Evolutionary conservation across 257 asterid genomes (phyloP).

Genomic region (Thymus mandschuricus): DNA sequence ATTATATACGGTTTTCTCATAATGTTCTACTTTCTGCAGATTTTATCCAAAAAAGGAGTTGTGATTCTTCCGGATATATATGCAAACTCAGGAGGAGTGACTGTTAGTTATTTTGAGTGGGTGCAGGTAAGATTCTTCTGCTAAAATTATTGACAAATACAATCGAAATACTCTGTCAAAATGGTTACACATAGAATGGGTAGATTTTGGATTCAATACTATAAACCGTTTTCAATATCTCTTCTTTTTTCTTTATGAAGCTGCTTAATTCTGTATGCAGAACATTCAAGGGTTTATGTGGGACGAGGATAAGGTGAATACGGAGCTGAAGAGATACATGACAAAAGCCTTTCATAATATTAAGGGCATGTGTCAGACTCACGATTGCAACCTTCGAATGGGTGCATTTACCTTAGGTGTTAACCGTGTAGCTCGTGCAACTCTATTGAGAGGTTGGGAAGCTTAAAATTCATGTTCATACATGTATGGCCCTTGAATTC

Average conservation of each 20-base stretch:
- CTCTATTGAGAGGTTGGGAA: constrained; percentile 83
- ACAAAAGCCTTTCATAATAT: constrained; percentile 68
- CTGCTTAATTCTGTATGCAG: constrained; percentile 39
- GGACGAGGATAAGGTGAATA: constrained; percentile 82
- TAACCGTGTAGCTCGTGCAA: constrained; percentile 87
- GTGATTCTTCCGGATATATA: constrained; percentile 82
- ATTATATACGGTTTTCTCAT: background rate
- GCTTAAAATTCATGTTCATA: constrained; percentile 44
- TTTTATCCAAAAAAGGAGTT: constrained; percentile 76
- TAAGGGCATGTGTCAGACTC: constrained; percentile 64
- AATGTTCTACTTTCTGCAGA: constrained; percentile 45
- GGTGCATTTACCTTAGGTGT: constrained; percentile 89
- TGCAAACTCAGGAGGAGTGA: constrained; percentile 92
- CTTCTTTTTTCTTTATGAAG: background rate
- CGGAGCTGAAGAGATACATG: constrained; percentile 76
- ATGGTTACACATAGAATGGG: background rate
- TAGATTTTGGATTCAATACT: background rate
- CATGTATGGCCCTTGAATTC: background rate
- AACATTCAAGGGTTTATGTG: constrained; percentile 94
- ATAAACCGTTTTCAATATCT: background rate
- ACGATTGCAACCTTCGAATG: constrained; percentile 85
- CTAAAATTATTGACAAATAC: background rate
- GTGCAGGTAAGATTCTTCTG: constrained; percentile 67
- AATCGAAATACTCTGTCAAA: background rate
- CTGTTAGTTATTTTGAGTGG: constrained; percentile 95